phyloP scores from a whole-genome alignment of 2,329 filamentous ascomycete genomes.

The Akanthomyces muscarius region DNA sequence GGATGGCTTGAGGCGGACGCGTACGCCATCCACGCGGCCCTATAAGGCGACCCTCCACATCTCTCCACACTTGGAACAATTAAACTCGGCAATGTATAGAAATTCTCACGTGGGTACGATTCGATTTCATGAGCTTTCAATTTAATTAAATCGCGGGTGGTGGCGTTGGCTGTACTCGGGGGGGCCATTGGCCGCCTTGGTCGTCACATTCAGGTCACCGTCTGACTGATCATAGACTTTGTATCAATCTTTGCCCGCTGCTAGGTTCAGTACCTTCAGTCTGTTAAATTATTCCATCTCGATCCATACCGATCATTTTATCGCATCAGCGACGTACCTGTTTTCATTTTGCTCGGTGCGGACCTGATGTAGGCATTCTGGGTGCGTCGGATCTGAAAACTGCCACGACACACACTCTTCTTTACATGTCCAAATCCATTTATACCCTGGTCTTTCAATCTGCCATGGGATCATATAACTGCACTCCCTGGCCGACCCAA shows the following conservation, averaged over 20 bases:
- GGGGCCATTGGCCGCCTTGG: too few species aligned
- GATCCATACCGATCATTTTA: too few species aligned
- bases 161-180: too few species aligned
- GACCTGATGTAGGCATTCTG: background rate
- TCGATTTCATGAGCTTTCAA: too few species aligned
- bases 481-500: background rate
- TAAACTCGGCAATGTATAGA: too few species aligned
- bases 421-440: constrained; percentile 5
- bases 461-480: constrained; percentile 1
- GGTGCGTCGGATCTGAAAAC: background rate
- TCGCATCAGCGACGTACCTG: background rate
- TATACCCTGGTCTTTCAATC: background rate
- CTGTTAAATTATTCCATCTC: too few species aligned
- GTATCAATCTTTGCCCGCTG: background rate
- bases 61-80: too few species aligned
- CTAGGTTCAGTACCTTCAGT: background rate
- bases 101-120: too few species aligned
- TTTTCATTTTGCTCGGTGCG: background rate
- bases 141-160: too few species aligned
- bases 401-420: background rate
- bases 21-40: constrained; percentile 13
- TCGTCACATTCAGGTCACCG: too few species aligned
- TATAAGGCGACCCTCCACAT: background rate
- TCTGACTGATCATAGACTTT: too few species aligned
- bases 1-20: constrained; percentile 5